Base-by-base conservation (phyloP, 768 basidiomycete genomes). In the Chiua virens region DNA sequence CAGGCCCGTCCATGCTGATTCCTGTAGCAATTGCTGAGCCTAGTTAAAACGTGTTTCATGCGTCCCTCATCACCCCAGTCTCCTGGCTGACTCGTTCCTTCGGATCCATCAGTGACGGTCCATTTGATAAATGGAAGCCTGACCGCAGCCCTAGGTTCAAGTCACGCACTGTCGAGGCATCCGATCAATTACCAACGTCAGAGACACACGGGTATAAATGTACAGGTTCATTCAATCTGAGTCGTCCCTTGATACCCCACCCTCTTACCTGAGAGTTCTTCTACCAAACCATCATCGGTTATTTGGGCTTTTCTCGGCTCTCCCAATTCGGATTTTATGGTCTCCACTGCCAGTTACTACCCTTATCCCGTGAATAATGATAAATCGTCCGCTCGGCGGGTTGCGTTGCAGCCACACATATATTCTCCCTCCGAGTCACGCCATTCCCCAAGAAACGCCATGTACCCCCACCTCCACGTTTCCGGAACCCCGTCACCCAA, bases 91-190 rank as follows among this genome's bases (percentile, higher is more conserved):
- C 42, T 45, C 50, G 55, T 55, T 54, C 55, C 50, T 35, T 57
- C 57, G 56, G 64, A 55, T 55, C 54, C 59, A 58, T 68, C 62
- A n/a, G n/a, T n/a, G n/a, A 58, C 64, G 50, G 62, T 36, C 4
- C 52, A 58, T 66, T 62, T 71, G 64, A 65, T 68, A 62, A 69
- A 69, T 68, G 50, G 64, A 69, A 68, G 51, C 42, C 54, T 55
- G 55, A 53, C 51, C 58, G 62, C 64, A 69, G 65, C 62, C 62
- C 51, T 56, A 66, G 47, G 52, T 56, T 55, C 52, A 42, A 55
- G 44, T 59, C 68, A 52, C 45, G 47, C 59, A 55, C 54, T 63
- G 53, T 70, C 54, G 60, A 64, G 66, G 58, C 67, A 53, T 58
- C 67, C 59, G 60, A 60, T 62, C 60, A 62, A 59, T 53, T 63